These are phyloP conservation scores for Hymenoscyphus fraxineus DNA, from an alignment of 2,329 filamentous ascomycete genomes.

Conservation along the genomic window DNA sequence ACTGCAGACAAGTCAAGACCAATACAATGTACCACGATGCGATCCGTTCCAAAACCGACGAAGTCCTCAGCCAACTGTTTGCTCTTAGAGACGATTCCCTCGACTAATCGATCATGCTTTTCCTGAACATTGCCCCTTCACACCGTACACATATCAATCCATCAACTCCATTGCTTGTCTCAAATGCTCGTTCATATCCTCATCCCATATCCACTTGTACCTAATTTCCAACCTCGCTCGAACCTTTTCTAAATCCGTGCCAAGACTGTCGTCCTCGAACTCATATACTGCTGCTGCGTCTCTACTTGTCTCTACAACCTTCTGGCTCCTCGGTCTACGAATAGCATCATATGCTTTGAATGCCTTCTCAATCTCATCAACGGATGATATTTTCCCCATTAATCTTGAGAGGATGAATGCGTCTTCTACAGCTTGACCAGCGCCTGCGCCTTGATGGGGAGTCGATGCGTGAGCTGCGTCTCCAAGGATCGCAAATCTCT, in stretches of 20 bases:
- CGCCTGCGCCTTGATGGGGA: constrained; percentile 57
- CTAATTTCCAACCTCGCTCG: constrained; percentile 35
- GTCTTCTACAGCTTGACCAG: constrained; percentile 56
- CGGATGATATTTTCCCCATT: constrained; percentile 40
- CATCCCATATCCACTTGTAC: constrained; percentile 38
- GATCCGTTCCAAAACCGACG: constrained; percentile 66
- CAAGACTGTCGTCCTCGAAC: constrained; percentile 40
- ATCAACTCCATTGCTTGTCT: constrained; percentile 38
- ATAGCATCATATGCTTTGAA: constrained; percentile 51
- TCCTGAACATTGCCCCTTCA: neutral
- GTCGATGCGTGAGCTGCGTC: constrained; percentile 62
- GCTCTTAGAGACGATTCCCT: constrained; percentile 66
- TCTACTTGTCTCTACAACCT: constrained; percentile 31
- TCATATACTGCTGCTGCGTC: constrained; percentile 39
- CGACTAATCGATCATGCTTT: constrained; percentile 39
- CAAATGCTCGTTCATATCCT: constrained; percentile 37
- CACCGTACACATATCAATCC: neutral
- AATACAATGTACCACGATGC: constrained; percentile 88
- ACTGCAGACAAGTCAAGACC: constrained; percentile 77
- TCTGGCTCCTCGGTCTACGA: constrained; percentile 38
- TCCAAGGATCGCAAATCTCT: constrained; percentile 49
- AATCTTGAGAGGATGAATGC: constrained; percentile 43
- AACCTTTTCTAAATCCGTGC: constrained; percentile 37
- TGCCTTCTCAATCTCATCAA: constrained; percentile 39
- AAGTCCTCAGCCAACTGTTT: constrained; percentile 74